Percentiles rank a stretch among this genome's conserved stretches.
Conservation (phyloP, 2,329 filamentous ascomycete species). For the Chaetomiaceae sp. region DNA sequence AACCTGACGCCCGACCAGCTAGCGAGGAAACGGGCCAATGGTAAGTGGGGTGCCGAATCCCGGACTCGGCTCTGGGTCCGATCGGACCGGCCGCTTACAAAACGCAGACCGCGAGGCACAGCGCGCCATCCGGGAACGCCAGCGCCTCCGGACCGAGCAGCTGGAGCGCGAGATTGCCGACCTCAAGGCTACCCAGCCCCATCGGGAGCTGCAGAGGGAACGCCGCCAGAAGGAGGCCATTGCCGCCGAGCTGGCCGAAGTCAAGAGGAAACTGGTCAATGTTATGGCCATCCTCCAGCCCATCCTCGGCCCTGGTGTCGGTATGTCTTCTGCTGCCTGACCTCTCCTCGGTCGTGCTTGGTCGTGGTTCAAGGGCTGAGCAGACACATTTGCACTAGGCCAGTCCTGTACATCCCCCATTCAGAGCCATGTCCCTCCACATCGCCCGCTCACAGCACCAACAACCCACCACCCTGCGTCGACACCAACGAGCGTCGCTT, state of each 20-base stretch:
- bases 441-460: conserved; percentile 21
- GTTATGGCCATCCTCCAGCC: conserved; percentile 63
- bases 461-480: conserved; percentile 8
- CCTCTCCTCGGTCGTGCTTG: background rate
- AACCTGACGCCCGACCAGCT: conserved; percentile 71
- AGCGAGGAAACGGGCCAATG: conserved; percentile 60
- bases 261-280: conserved; percentile 62
- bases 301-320: conserved; percentile 38
- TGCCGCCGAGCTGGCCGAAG: conserved; percentile 74
- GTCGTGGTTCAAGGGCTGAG: no score
- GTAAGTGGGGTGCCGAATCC: conserved; percentile 34
- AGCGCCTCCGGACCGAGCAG: conserved; percentile 71
- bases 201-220: conserved; percentile 74
- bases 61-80: background rate
- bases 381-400: conserved; percentile 11
- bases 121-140: conserved; percentile 77
- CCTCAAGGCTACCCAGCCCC: conserved; percentile 74
- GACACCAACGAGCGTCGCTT: conserved; percentile 18
- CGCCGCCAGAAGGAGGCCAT: conserved; percentile 72
- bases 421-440: conserved; percentile 24
- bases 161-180: conserved; percentile 70
- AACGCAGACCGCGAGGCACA: conserved; percentile 74
- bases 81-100: background rate
- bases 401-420: conserved; percentile 32
- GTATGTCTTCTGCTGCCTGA: background rate